Percentiles rank a stretch among this genome's conserved stretches.
Conservation (phyloP, 495 filamentous ascomycete genomes). For the Aspergillus panamensis region DNA sequence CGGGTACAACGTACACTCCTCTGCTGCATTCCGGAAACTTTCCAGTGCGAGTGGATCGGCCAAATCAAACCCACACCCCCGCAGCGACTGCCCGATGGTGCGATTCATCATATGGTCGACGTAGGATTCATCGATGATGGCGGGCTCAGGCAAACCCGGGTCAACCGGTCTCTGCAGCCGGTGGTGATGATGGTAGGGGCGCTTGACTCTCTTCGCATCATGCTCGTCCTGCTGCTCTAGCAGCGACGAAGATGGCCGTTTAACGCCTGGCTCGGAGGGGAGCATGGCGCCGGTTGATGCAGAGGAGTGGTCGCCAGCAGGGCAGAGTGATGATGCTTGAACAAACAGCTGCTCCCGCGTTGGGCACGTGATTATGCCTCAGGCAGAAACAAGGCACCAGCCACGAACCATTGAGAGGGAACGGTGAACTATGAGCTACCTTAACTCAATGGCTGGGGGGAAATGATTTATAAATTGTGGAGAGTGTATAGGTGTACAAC, state of each 20-base stretch:
- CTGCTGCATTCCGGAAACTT: conserved; percentile 51
- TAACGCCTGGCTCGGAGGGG: conserved; percentile 34
- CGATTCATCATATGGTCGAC: conserved; percentile 53
- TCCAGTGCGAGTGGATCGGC: conserved; percentile 58
- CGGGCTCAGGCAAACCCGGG: conserved; percentile 32
- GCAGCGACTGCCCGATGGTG: conserved; percentile 52
- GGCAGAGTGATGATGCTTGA: conserved; percentile 2
- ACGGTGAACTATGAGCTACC: neutral
- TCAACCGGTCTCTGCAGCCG: conserved; percentile 31
- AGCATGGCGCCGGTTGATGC: conserved; percentile 29
- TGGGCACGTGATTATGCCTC: conserved; percentile 17
- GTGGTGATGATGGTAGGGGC: conserved; percentile 47
- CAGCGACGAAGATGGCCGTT: conserved; percentile 40
- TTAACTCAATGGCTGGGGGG: neutral
- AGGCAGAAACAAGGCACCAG: conserved; percentile 8
- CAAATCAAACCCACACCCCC: conserved; percentile 54
- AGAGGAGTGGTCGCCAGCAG: neutral
- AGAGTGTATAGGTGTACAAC: neutral
- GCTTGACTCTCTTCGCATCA: conserved; percentile 44
- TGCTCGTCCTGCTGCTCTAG: conserved; percentile 19
- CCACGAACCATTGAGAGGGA: neutral
- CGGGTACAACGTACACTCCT: conserved; percentile 55
- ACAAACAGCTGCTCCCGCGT: conserved; percentile 11
- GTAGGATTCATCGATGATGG: conserved; percentile 42
- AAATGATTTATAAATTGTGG: neutral